Conservation (phyloP, 2,329 filamentous ascomycete species). For the Calonectria honghensis region DNA sequence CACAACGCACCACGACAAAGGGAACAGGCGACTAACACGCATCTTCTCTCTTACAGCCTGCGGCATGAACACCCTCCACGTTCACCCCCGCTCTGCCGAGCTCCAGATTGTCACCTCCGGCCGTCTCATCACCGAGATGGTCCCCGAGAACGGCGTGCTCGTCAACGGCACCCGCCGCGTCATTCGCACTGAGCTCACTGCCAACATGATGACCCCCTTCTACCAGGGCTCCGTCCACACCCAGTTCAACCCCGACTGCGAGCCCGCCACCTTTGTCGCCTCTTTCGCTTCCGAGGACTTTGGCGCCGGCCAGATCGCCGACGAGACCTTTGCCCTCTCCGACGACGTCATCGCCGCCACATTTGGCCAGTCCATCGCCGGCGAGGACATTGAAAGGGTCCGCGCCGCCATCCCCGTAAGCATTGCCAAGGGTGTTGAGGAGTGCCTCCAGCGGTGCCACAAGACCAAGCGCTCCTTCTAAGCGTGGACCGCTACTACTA, state of each 20-base stretch:
- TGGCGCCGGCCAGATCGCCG: conserved; percentile 69
- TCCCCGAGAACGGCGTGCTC: conserved; percentile 70
- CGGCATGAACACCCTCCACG: conserved; percentile 75
- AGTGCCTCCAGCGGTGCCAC: conserved; percentile 64
- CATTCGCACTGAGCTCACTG: conserved; percentile 63
- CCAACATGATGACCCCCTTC: conserved; percentile 72
- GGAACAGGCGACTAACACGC: conserved; percentile 42
- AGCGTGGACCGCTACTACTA: neutral
- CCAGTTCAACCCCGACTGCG: conserved; percentile 74
- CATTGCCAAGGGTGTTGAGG: conserved; percentile 71
- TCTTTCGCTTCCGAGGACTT: conserved; percentile 70
- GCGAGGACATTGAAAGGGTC: conserved; percentile 68
- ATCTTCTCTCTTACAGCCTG: conserved; percentile 60
- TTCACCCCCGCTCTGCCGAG: conserved; percentile 72
- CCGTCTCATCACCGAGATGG: conserved; percentile 70
- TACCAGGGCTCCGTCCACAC: conserved; percentile 73
- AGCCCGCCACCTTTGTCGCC: conserved; percentile 69
- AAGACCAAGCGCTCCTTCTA: conserved; percentile 63
- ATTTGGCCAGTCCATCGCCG: conserved; percentile 67
- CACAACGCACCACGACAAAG: neutral
- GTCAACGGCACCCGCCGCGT: conserved; percentile 62
- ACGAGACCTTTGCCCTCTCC: conserved; percentile 69
- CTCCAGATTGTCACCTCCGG: conserved; percentile 71
- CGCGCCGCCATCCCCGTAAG: conserved; percentile 64
- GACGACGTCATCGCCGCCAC: conserved; percentile 67